Evolutionary conservation across 2,329 filamentous ascomycete species (phyloP), one percentile per base, ranked within the genome.

Genomic region (Peltaster fructicola): DNA sequence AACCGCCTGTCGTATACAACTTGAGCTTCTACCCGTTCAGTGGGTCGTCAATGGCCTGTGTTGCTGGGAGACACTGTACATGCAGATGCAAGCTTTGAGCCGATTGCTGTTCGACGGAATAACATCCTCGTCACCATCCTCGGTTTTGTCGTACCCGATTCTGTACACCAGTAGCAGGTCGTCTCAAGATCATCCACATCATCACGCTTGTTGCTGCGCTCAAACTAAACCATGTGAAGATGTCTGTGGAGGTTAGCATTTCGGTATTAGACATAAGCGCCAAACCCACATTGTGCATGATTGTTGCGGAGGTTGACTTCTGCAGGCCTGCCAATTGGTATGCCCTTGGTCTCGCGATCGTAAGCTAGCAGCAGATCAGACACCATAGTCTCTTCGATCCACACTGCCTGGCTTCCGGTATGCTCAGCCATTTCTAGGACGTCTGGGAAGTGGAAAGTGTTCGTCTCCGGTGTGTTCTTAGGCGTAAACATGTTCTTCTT

Each of bases 401-500:
- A 93, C 18, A 98, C 77, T 1, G 81, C 63, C 53, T 93, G 81
- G 41, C 76, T 84, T 1, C 78, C 80, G 13, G 72, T 73, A 47
- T 81, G 53, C 32, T 59, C 61, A 2, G 88, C 88, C 88, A 98
- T 98, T 60, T 93, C 70, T 41, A 65, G 53, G 13, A 98, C 80
- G 51, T 92, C 85, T 0, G 88, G 85, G 45, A 98, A 98, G 54
- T 92, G 92, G 49, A 90, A 98, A 51, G 82, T 73, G 30, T 74
- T 69, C 45, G 72, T 71, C 38, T 84, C 73, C 0, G 85, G 85
- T 39, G 69, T 61, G 42, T 98, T 98, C 0, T 77, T 72, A 0
- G 88, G 88, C 28, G 88, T 98, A 50, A 98, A 98, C 66, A 84
- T 76, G 50, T 98, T 98, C 63, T 85, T 91, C 65, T 91, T 88